These are phyloP conservation scores for Colletotrichum acutatum DNA, from an alignment of 2,329 filamentous ascomycete genomes.

Conservation along the genomic window DNA sequence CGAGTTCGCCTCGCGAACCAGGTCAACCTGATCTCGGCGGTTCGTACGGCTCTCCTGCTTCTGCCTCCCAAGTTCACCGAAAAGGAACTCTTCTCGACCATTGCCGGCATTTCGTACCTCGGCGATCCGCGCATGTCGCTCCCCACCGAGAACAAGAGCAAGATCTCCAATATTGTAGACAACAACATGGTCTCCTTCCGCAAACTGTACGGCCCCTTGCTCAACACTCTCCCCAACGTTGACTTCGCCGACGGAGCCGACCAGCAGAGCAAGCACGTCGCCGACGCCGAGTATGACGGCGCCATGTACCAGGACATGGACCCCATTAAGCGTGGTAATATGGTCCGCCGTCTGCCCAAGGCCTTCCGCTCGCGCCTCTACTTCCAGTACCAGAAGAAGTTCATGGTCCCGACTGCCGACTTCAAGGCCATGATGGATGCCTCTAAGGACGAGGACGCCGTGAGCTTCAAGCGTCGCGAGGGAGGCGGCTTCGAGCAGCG, in stretches of 20 bases:
- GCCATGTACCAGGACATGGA: constrained; percentile 91
- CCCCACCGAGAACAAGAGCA: constrained; percentile 89
- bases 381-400: constrained; percentile 94
- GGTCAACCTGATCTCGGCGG: constrained; percentile 90
- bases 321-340: constrained; percentile 88
- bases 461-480: constrained; percentile 76
- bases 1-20: constrained; percentile 94
- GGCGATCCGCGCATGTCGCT: constrained; percentile 96
- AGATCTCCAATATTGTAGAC: constrained; percentile 93
- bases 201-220: constrained; percentile 87
- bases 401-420: constrained; percentile 83
- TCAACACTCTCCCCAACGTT: constrained; percentile 91
- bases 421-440: constrained; percentile 87
- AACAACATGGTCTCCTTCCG: constrained; percentile 94
- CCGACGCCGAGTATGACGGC: constrained; percentile 72
- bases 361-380: constrained; percentile 90
- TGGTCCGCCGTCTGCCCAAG: constrained; percentile 91
- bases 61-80: constrained; percentile 88
- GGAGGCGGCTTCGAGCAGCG: constrained; percentile 88
- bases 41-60: constrained; percentile 89
- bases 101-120: constrained; percentile 92
- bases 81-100: constrained; percentile 87
- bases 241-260: constrained; percentile 72
- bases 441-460: constrained; percentile 74
- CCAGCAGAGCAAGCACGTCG: constrained; percentile 56